Evolutionary conservation across 306 rosid genomes (phyloP).

Genomic region (Malus orientalis): DNA sequence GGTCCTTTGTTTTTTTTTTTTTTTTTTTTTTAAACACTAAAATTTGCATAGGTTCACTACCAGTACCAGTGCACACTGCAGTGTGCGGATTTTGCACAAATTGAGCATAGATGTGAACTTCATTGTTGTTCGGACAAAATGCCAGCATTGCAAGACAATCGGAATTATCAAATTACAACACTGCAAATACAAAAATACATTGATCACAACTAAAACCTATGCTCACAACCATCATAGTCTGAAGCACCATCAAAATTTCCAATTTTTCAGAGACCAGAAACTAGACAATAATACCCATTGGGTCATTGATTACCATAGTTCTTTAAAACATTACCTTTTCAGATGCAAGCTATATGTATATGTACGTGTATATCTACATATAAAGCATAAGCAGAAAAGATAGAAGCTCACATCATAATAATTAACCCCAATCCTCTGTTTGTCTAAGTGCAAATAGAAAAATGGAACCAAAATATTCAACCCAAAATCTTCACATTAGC

Average conservation of each 20-base stretch:
- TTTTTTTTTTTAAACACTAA: too few relatives aligned
- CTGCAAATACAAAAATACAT: not conserved
- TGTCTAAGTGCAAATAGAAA: not conserved
- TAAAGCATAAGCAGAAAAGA: not conserved
- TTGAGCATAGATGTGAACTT: slow-evolving; percentile 71
- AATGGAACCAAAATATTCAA: not conserved
- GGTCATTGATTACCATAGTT: not conserved
- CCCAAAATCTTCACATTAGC: not conserved
- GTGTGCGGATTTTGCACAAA: too few relatives aligned
- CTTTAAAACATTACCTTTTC: not conserved
- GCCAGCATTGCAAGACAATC: slow-evolving; percentile 61
- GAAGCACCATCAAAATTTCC: not conserved
- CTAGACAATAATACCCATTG: not conserved
- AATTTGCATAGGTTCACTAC: too few relatives aligned
- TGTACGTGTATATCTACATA: not conserved
- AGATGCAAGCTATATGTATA: not conserved
- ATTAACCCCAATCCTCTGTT: not conserved
- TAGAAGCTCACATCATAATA: not conserved
- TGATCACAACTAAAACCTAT: not conserved
- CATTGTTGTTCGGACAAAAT: slow-evolving; percentile 83
- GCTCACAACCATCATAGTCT: not conserved
- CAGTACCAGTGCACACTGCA: too few relatives aligned
- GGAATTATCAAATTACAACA: not conserved
- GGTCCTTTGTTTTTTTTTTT: too few relatives aligned
- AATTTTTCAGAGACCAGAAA: not conserved